These are phyloP conservation scores for Calonectria naviculata DNA, from an alignment of 2,329 filamentous ascomycete species.

Conservation along the genomic window DNA sequence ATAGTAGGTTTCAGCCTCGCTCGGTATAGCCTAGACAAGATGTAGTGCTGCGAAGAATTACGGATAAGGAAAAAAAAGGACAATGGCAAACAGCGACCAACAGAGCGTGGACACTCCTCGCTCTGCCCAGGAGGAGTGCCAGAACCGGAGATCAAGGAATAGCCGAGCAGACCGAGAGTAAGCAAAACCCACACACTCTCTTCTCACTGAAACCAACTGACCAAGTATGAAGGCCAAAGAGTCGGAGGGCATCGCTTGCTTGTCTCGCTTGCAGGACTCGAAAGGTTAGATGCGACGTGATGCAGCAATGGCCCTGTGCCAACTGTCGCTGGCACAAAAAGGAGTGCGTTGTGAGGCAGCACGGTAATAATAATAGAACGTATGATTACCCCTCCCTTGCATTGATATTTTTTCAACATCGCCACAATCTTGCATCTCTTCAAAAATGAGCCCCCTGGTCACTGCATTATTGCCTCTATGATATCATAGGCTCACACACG, in stretches of 20 bases:
- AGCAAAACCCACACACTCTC: not conserved
- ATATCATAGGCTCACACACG: not conserved
- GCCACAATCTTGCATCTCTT: not conserved
- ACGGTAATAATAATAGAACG: not conserved
- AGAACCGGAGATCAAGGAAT: not conserved
- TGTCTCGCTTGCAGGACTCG: conserved; percentile 87
- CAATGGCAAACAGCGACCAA: not conserved
- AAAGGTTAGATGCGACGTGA: conserved; percentile 93
- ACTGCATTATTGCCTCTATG: too few relatives aligned
- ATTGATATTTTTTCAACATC: not conserved
- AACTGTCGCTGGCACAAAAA: conserved; percentile 86
- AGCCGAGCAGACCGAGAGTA: not conserved
- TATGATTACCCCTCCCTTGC: not conserved
- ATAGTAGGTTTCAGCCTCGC: not conserved
- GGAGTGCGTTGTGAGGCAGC: conserved; percentile 49
- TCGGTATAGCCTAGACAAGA: too few relatives aligned
- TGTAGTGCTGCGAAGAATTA: not conserved
- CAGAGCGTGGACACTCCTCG: not conserved
- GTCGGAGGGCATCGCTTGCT: conserved; percentile 82
- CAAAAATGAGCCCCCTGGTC: too few relatives aligned
- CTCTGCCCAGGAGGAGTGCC: not conserved
- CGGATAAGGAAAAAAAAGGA: not conserved
- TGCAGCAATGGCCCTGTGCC: conserved; percentile 85
- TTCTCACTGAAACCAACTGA: not conserved
- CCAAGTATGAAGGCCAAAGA: not conserved